Evolutionary conservation across 2,329 filamentous ascomycete species (phyloP).

Genomic region (Coleophoma crateriformis): DNA sequence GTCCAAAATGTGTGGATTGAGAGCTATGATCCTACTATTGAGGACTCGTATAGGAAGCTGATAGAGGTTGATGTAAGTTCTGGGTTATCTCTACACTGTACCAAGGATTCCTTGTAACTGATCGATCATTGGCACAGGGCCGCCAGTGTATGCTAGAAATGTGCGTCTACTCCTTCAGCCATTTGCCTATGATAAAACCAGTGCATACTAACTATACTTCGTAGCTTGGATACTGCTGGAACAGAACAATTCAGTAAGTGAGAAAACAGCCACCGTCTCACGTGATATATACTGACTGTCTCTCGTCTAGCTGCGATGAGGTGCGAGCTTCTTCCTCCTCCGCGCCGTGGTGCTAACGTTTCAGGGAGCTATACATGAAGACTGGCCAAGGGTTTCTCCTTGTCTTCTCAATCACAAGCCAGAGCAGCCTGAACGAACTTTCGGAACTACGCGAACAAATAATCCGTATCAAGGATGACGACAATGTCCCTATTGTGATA

Average conservation of each 20-base stretch:
- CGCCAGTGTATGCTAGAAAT: slow-evolving; percentile 71
- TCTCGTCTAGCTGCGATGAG: slow-evolving; percentile 45
- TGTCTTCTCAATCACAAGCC: slow-evolving; percentile 69
- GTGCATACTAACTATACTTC: too few species aligned
- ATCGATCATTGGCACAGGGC: slow-evolving; percentile 37
- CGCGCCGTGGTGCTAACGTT: background rate
- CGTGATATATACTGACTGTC: slow-evolving; percentile 10
- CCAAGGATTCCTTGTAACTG: background rate
- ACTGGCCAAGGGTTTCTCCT: slow-evolving; percentile 70
- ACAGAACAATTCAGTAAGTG: slow-evolving; percentile 71
- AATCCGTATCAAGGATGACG: slow-evolving; percentile 67
- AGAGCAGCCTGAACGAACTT: slow-evolving; percentile 64
- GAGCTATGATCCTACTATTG: slow-evolving; percentile 57
- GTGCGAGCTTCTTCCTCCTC: slow-evolving; percentile 28
- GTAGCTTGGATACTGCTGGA: slow-evolving; percentile 64
- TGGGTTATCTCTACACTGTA: background rate
- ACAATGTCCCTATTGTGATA: slow-evolving; percentile 64
- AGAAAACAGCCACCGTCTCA: slow-evolving; percentile 15
- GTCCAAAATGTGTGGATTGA: slow-evolving; percentile 75
- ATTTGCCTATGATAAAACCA: too few species aligned
- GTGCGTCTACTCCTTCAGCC: slow-evolving; percentile 30
- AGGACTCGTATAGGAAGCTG: slow-evolving; percentile 55
- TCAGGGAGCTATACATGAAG: slow-evolving; percentile 67
- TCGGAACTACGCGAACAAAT: slow-evolving; percentile 68
- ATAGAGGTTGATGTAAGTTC: slow-evolving; percentile 62